Conservation (phyloP, 83 land plant genomes). For the Diphasiastrum complanatum region DNA sequence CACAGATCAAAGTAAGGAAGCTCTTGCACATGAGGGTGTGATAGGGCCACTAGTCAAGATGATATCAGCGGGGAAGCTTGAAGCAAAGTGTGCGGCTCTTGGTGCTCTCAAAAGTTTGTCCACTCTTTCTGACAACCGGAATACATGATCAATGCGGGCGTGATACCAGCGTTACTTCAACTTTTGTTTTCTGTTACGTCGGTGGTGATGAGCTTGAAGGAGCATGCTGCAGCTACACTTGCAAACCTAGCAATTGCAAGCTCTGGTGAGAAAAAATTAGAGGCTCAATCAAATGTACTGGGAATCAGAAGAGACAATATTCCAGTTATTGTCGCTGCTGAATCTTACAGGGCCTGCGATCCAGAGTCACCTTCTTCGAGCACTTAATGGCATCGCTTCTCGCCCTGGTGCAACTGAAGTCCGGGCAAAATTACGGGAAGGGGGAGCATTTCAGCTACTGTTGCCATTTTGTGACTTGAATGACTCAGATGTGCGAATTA, state of each 20-base stretch:
- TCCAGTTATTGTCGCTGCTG: conserved; percentile 42
- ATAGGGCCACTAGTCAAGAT: conserved; percentile 60
- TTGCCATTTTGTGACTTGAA: conserved; percentile 39
- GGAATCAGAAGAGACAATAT: conserved; percentile 52
- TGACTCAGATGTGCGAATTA: conserved; percentile 28
- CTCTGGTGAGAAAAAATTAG: conserved; percentile 26
- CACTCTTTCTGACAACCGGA: conserved; percentile 31
- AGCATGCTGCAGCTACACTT: conserved; percentile 67
- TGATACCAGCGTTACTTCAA: conserved; percentile 21
- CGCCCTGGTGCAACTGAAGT: conserved; percentile 32
- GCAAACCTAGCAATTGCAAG: conserved; percentile 54
- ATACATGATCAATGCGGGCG: conserved; percentile 32
- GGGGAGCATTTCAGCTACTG: conserved; percentile 47
- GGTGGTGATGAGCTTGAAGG: conserved; percentile 38
- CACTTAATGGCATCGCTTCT: conserved; percentile 44
- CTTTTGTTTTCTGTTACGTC: conserved; percentile 20
- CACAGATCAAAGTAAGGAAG: conserved; percentile 59
- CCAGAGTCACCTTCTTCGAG: conserved; percentile 48
- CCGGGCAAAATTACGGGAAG: conserved; percentile 43
- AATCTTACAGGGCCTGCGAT: conserved; percentile 40
- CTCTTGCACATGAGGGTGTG: conserved; percentile 63
- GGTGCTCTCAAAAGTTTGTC: conserved; percentile 40
- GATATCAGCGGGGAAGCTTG: conserved; percentile 60
- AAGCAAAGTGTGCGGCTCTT: conserved; percentile 50
- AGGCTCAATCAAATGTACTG: conserved; percentile 29